Percentiles rank a stretch among this genome's conserved stretches.
Conservation (phyloP, 768 basidiomycete species). For the Neoboletus subvelutipes region DNA sequence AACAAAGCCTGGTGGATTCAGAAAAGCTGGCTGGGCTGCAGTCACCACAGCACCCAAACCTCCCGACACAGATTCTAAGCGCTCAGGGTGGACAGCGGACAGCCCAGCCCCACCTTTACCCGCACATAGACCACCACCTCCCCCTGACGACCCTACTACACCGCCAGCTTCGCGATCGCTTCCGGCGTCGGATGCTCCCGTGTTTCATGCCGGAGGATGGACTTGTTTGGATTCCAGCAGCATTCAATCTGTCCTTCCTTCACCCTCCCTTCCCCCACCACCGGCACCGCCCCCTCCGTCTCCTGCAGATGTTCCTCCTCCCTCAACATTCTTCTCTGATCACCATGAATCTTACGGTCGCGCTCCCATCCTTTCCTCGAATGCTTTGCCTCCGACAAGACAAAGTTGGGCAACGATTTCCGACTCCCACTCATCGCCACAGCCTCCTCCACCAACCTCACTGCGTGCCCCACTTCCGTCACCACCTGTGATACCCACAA, state of each 20-base stretch:
- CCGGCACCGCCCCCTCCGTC: conserved; percentile 18
- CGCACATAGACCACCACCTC: conserved; percentile 8
- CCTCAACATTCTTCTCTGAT: not conserved
- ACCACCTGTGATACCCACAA: conserved; percentile 20
- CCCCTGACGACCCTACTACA: conserved; percentile 17
- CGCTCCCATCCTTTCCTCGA: conserved; percentile 7
- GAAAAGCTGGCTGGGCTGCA: conserved; percentile 53
- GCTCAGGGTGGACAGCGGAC: conserved; percentile 17
- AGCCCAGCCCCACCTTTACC: conserved; percentile 25
- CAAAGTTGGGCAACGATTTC: conserved; percentile 1
- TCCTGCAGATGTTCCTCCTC: conserved; percentile 6
- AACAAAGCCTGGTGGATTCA: conserved; percentile 31
- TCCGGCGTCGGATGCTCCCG: conserved; percentile 34
- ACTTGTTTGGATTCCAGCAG: conserved; percentile 58
- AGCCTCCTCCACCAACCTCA: conserved; percentile 7
- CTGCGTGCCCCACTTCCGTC: conserved; percentile 17
- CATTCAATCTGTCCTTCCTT: conserved; percentile 28
- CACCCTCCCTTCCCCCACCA: conserved; percentile 20
- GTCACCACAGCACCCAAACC: conserved; percentile 18
- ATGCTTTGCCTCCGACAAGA: conserved; percentile 5
- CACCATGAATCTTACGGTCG: conserved; percentile 15
- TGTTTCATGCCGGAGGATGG: conserved; percentile 65
- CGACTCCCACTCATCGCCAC: conserved; percentile 14
- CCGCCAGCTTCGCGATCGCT: conserved; percentile 19
- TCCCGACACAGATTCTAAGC: conserved; percentile 10